Conservation (phyloP, 208 protist species). For the Plasmodiophora brassicae region DNA sequence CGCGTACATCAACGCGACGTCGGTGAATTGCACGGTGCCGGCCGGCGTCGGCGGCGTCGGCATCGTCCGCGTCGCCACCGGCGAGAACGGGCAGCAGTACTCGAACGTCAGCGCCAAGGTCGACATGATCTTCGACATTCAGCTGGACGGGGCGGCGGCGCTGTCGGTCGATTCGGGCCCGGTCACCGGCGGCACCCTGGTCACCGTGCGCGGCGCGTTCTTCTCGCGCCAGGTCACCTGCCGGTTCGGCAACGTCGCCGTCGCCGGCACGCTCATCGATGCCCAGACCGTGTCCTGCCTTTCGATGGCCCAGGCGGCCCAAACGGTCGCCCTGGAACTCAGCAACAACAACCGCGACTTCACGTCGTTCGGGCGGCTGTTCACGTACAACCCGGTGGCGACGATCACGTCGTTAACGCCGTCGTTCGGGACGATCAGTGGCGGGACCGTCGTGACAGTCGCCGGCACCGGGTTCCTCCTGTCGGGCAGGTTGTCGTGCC, state of each 20-base stretch:
- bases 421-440: not conserved
- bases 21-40: not conserved
- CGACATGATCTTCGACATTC: not conserved
- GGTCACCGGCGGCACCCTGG: conserved; percentile 18
- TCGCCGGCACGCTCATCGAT: not conserved
- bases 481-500: not conserved
- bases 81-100: not conserved
- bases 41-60: not conserved
- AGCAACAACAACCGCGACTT: conserved; percentile 26
- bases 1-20: not conserved
- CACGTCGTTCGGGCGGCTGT: not conserved
- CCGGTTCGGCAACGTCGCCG: not conserved
- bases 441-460: conserved; percentile 22
- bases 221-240: not conserved
- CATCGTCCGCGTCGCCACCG: not conserved
- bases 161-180: not conserved
- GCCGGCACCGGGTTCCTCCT: not conserved
- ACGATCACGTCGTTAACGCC: not conserved
- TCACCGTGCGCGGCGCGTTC: conserved; percentile 31
- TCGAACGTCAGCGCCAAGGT: not conserved
- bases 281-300: not conserved
- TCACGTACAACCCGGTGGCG: not conserved
- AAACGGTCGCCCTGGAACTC: not conserved
- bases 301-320: not conserved
- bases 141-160: not conserved